Evolutionary conservation across 2,329 filamentous ascomycete genomes (phyloP).

Genomic region (Xylariomycetidae sp.): DNA sequence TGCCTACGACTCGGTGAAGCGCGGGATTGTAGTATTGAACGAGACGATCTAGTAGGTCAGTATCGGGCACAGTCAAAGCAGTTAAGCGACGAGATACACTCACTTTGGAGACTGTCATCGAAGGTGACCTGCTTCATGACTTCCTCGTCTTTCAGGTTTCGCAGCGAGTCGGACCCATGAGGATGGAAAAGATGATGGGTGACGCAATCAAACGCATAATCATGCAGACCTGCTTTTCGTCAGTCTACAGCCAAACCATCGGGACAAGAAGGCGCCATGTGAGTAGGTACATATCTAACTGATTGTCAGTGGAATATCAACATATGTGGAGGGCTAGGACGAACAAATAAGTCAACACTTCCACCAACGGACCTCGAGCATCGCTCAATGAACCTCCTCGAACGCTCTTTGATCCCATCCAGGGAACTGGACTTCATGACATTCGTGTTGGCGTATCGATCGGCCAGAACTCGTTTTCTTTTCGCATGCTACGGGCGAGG

Average conservation of each 20-base stretch:
- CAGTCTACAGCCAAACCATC: too few relatives aligned
- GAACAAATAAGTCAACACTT: conserved; percentile 57
- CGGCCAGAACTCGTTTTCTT: conserved; percentile 57
- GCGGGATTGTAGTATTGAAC: conserved; percentile 51
- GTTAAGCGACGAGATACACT: conserved; percentile 17
- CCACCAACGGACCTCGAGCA: conserved; percentile 39
- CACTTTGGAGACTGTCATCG: conserved; percentile 62
- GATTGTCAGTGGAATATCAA: conserved; percentile 6
- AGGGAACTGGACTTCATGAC: conserved; percentile 51
- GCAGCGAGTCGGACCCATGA: conserved; percentile 55
- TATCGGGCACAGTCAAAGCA: background rate
- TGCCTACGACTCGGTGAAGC: conserved; percentile 41
- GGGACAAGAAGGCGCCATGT: too few relatives aligned
- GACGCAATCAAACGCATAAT: conserved; percentile 64
- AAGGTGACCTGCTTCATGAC: conserved; percentile 65
- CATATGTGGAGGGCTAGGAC: conserved; percentile 10
- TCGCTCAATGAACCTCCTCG: conserved; percentile 46
- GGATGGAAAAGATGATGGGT: conserved; percentile 66
- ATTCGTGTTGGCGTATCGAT: conserved; percentile 64
- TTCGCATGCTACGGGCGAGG: conserved; percentile 47
- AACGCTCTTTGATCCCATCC: conserved; percentile 51
- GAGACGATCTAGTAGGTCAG: conserved; percentile 45
- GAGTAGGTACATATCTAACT: conserved; percentile 21
- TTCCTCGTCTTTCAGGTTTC: conserved; percentile 47
- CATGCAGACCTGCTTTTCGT: conserved; percentile 43